These are phyloP conservation scores for Xylaria cubensis DNA, from an alignment of 495 filamentous ascomycete genomes.

Conservation along the genomic window DNA sequence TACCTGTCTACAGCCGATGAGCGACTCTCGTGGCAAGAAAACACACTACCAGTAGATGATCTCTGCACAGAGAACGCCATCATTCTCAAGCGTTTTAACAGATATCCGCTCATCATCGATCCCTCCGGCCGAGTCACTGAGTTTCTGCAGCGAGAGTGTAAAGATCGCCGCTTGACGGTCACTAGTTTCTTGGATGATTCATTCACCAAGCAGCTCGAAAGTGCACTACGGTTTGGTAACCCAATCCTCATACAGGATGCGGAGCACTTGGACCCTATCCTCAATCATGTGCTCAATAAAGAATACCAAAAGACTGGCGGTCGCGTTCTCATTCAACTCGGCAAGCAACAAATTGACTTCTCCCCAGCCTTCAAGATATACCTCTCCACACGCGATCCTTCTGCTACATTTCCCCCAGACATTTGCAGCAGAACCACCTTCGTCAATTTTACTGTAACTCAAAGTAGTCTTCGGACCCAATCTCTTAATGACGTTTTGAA, in stretches of 20 bases:
- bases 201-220: constrained; percentile 97
- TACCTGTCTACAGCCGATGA: constrained; percentile 97
- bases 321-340: constrained; percentile 96
- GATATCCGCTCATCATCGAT: constrained; percentile 98
- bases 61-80: constrained; percentile 99
- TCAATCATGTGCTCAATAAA: constrained; percentile 99
- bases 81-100: constrained; percentile 94
- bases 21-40: constrained; percentile 89
- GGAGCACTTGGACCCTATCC: constrained; percentile 93
- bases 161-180: constrained; percentile 90
- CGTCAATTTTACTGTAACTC: constrained; percentile 99
- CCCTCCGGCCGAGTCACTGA: constrained; percentile 93
- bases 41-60: constrained; percentile 97
- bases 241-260: constrained; percentile 98
- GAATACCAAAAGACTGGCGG: constrained; percentile 99
- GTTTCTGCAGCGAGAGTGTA: constrained; percentile 92
- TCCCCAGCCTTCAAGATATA: constrained; percentile 96
- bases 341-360: constrained; percentile 99
- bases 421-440: constrained; percentile 98
- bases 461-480: constrained; percentile 97
- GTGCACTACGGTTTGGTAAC: constrained; percentile 95
- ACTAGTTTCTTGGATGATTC: constrained; percentile 98
- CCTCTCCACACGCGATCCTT: constrained; percentile 93
- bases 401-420: constrained; percentile 95
- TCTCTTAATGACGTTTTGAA: constrained; percentile 96